Evolutionary conservation across 768 basidiomycete species (phyloP).

Genomic region (Amanita polypyramis): DNA sequence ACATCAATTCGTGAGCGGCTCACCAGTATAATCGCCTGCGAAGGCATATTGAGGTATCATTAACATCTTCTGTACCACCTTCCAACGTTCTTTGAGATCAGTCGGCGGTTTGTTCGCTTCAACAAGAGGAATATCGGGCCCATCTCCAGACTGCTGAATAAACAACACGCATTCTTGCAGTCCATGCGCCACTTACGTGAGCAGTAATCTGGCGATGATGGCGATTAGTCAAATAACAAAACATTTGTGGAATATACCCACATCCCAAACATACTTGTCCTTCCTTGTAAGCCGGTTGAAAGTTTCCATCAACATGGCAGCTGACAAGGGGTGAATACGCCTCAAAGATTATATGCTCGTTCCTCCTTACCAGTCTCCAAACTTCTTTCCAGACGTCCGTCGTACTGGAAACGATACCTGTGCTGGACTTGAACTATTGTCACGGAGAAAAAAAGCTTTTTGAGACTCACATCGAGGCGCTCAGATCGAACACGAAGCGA

Average conservation of each 20-base stretch:
- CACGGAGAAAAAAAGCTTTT: neutral
- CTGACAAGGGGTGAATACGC: conserved; percentile 18
- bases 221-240: neutral
- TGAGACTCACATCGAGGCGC: conserved; percentile 47
- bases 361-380: conserved; percentile 47
- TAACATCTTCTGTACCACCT: conserved; percentile 59
- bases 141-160: conserved; percentile 45
- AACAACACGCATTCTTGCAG: neutral
- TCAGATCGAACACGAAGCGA: conserved; percentile 59
- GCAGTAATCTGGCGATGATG: conserved; percentile 39
- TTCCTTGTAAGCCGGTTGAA: conserved; percentile 52
- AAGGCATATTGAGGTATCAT: conserved; percentile 62
- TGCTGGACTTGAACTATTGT: neutral
- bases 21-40: conserved; percentile 56
- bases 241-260: conserved; percentile 22
- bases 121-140: conserved; percentile 43
- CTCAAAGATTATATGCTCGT: neutral
- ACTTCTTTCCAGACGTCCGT: conserved; percentile 52
- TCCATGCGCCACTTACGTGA: conserved; percentile 34
- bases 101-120: conserved; percentile 36
- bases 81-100: conserved; percentile 53
- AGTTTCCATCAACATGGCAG: conserved; percentile 69
- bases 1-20: conserved; percentile 5
- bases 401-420: conserved; percentile 68
- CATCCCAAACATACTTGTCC: conserved; percentile 73